Base-by-base conservation (phyloP, 805 yeast genomes). In the Lachancea lanzarotensis region DNA sequence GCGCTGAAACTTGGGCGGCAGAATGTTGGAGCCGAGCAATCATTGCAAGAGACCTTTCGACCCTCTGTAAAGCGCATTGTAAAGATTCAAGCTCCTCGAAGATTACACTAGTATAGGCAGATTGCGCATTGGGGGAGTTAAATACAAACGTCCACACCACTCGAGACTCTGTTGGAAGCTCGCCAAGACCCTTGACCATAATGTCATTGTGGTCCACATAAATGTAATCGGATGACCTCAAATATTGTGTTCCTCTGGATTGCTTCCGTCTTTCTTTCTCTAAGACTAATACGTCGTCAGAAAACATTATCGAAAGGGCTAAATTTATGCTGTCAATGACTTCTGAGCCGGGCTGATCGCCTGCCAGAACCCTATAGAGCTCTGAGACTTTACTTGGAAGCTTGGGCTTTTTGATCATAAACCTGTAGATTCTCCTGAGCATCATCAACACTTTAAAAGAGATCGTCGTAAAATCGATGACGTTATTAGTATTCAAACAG, bases 341-440 rank as follows among this genome's bases (percentile, higher is more conserved):
- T 10, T 43, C 39, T 4, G 31, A 15, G 22, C 36, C 40, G 6
- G 45, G 49, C 11, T 35, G 19, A 12, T 34, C 35, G 9, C 45
- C 50, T 7, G 34, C 35, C 17, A 47, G 32, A 10, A 37, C 25
- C 12, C 25, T 35, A 34, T 47, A 40, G 26, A 61, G 49, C 13
- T 38, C 38, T 32, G 45, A 33, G 25, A 55, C 20, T 34, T 53
- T 42, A 31, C 47, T 15, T 25, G 53, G 71, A 40, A 57, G 49
- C 25, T 31, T 43, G 19, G 49, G 53, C 15, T 39, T 45, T 22
- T 54, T 54, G 1, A 49, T 48, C 15, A 67, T 38, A 11, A 57
- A 50, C 36, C 62, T 53, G 53, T 56, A 67, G 16, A 68, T 49
- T 42, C 62, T 66, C 47, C 78, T 63, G 2, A 62, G 35, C 42